Percentiles rank a stretch among this genome's conserved stretches.
Conservation (phyloP, 2,329 filamentous ascomycete genomes). For the Alternaria brassicae region DNA sequence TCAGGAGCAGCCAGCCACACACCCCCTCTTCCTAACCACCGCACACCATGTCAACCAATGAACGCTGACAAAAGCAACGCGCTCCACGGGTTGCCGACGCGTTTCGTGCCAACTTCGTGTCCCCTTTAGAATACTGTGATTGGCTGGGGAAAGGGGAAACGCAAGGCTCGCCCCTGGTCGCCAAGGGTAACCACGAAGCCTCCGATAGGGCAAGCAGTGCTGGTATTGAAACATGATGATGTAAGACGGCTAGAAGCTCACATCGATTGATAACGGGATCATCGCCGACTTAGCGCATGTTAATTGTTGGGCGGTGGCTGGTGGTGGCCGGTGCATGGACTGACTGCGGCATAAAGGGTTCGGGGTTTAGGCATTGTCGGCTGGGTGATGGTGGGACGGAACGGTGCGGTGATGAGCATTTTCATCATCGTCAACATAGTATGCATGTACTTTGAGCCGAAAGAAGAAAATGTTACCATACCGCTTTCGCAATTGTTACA, state of each 20-base stretch:
- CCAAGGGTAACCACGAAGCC: constrained; percentile 2
- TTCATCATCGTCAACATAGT: background rate
- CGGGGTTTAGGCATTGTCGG: background rate
- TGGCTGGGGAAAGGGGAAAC: background rate
- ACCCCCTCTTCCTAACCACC: constrained; percentile 1
- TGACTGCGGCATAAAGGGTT: background rate
- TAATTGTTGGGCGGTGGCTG: background rate
- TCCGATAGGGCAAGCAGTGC: background rate
- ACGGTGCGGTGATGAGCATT: background rate
- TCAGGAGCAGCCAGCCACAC: constrained; percentile 7
- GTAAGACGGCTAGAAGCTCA: background rate
- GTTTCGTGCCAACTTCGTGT: constrained; percentile 23
- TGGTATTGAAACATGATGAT: constrained; percentile 6
- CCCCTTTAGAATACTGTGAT: background rate
- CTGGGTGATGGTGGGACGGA: constrained; percentile 6
- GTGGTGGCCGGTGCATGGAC: background rate
- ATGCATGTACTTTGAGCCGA: background rate
- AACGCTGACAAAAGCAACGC: background rate
- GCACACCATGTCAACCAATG: background rate
- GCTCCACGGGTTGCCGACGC: constrained; percentile 7
- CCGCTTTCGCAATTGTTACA: background rate
- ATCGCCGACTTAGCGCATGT: constrained; percentile 5
- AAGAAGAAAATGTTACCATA: background rate
- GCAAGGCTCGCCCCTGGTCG: background rate
- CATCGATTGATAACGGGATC: background rate